Conservation (phyloP, 2,329 filamentous ascomycete genomes). For the Tolypocladium sp. region DNA sequence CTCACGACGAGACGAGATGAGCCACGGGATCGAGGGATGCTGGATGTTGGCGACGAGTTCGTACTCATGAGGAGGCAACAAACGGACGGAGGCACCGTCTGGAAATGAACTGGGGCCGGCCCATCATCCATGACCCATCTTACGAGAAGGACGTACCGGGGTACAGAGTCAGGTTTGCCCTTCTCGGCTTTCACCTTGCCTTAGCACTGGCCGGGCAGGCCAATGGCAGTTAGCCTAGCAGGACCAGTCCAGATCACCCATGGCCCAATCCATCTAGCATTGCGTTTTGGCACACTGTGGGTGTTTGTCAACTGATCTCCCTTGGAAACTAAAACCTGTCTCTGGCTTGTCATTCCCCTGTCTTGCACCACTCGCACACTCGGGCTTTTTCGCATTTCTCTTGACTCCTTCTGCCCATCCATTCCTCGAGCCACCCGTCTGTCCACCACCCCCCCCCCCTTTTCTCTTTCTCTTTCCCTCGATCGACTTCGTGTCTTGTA, state of each 20-base stretch:
- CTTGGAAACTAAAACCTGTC: conserved; percentile 21
- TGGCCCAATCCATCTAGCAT: background rate
- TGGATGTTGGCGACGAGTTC: too few relatives aligned
- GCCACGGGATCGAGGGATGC: background rate
- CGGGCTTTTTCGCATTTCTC: background rate
- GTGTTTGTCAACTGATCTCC: conserved; percentile 13
- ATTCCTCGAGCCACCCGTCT: background rate
- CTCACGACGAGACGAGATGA: too few relatives aligned
- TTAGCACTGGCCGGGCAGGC: background rate
- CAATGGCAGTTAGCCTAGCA: background rate
- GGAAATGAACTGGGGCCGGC: background rate
- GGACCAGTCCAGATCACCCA: background rate
- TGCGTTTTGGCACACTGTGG: conserved; percentile 1
- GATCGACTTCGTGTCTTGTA: too few relatives aligned
- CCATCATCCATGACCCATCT: background rate
- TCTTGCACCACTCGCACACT: background rate
- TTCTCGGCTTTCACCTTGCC: background rate
- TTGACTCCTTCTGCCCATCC: background rate
- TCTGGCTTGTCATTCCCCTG: conserved; percentile 5
- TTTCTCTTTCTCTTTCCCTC: background rate
- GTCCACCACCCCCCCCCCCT: background rate
- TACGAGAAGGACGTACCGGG: background rate
- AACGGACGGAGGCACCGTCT: too few relatives aligned
- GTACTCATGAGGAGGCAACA: too few relatives aligned
- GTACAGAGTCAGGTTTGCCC: conserved; percentile 1